Conservation (phyloP, 202 grass and related monocot species). For the Panicum virgatum region DNA sequence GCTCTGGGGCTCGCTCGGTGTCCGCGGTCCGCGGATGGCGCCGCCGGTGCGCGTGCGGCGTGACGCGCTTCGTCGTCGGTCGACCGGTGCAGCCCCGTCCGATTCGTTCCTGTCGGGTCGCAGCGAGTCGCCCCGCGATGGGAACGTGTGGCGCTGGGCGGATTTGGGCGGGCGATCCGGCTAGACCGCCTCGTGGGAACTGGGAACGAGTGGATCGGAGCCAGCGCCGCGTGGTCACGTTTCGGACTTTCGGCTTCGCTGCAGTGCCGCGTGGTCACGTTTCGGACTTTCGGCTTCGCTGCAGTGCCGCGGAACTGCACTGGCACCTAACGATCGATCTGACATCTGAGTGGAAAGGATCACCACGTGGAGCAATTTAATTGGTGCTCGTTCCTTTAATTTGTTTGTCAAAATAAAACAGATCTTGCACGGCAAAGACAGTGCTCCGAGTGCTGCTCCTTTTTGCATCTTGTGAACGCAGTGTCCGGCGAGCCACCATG, state of each 20-base stretch:
- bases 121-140: not conserved
- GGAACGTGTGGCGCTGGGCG: conserved; percentile 8
- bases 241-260: not conserved
- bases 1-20: not conserved
- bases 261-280: not conserved
- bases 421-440: not conserved
- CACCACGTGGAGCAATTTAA: not conserved
- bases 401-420: not conserved
- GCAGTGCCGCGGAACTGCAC: not conserved
- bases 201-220: conserved; percentile 2
- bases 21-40: not conserved
- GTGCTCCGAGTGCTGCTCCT: too few relatives aligned
- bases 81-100: not conserved
- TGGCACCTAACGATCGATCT: not conserved
- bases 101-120: not conserved
- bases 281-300: not conserved
- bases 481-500: too few relatives aligned
- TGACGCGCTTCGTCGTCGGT: not conserved
- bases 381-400: not conserved
- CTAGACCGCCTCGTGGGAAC: not conserved
- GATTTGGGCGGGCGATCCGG: not conserved
- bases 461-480: too few relatives aligned
- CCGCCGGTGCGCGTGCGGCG: not conserved
- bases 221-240: not conserved
- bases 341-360: not conserved